These are phyloP conservation scores for Torulaspora pretoriensis DNA, from an alignment of 1,139 yeast genomes.

Conservation along the genomic window DNA sequence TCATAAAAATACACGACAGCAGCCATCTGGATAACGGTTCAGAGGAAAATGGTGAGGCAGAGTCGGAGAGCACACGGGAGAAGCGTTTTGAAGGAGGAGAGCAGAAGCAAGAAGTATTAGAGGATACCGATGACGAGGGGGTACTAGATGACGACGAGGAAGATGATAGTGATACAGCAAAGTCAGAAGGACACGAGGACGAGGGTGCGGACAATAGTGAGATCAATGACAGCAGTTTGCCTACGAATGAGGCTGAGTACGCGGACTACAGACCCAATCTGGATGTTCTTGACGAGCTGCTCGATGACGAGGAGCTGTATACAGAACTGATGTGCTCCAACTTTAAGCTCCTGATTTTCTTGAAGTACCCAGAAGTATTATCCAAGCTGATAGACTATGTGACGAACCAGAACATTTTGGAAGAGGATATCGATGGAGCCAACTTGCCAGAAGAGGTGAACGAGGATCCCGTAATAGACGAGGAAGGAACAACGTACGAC, in stretches of 20 bases:
- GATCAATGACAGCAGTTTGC: constrained; percentile 27
- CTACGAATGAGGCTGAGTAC: constrained; percentile 33
- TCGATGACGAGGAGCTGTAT: constrained; percentile 81
- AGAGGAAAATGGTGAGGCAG: constrained; percentile 9
- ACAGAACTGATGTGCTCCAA: constrained; percentile 84
- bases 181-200: constrained; percentile 3
- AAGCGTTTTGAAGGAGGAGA: constrained; percentile 1
- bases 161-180: constrained; percentile 17
- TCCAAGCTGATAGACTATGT: constrained; percentile 64
- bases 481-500: constrained; percentile 7
- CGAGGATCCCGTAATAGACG: constrained; percentile 15
- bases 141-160: constrained; percentile 20
- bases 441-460: constrained; percentile 12
- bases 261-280: constrained; percentile 38
- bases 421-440: constrained; percentile 29
- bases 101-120: constrained; percentile 17
- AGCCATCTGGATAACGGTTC: constrained; percentile 19
- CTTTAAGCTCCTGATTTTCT: constrained; percentile 72
- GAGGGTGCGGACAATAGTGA: constrained; percentile 19
- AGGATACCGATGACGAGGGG: constrained; percentile 11
- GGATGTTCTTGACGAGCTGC: constrained; percentile 54
- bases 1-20: constrained; percentile 34
- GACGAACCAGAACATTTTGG: constrained; percentile 40
- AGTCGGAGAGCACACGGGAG: not conserved
- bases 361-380: constrained; percentile 69